Conservation (phyloP, 768 basidiomycete species). For the Daedaleopsis sinensis region DNA sequence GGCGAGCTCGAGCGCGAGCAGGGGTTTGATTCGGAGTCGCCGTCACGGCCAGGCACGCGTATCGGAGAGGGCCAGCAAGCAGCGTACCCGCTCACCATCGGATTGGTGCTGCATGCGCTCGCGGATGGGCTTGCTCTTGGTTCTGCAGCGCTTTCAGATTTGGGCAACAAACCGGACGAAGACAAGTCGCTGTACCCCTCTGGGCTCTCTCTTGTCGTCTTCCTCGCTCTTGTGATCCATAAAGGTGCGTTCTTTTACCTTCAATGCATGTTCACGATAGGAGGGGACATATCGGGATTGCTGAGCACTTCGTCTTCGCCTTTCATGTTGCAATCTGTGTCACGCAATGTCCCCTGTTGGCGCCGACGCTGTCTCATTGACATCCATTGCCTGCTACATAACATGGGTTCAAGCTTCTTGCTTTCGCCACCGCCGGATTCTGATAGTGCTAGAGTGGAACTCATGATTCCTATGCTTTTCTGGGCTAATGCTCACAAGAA, state of each 20-base stretch:
- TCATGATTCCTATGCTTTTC: no score
- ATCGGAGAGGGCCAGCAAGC: conserved; percentile 34
- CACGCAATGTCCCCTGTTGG: no score
- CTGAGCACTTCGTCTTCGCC: no score
- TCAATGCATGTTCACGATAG: no score
- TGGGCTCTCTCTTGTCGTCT: conserved; percentile 79
- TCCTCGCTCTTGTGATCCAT: conserved; percentile 89
- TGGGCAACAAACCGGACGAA: conserved; percentile 30
- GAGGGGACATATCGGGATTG: no score
- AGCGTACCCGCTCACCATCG: conserved; percentile 79
- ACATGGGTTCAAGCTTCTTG: no score
- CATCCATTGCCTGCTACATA: no score
- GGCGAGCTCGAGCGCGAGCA: conserved; percentile 56
- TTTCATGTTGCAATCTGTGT: no score
- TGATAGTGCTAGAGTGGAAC: no score
- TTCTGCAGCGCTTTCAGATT: conserved; percentile 57
- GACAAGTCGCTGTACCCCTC: conserved; percentile 13
- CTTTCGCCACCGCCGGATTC: no score
- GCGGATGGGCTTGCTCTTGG: conserved; percentile 95
- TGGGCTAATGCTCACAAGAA: no score
- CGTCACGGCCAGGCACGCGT: conserved; percentile 1
- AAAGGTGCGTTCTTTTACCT: conserved; percentile 81
- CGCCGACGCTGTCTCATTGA: no score
- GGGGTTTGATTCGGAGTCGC: conserved; percentile 21
- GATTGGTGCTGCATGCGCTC: conserved; percentile 83